Base-by-base conservation (phyloP, 2,329 filamentous ascomycete genomes). In the Byssoonygena ceratinophila region DNA sequence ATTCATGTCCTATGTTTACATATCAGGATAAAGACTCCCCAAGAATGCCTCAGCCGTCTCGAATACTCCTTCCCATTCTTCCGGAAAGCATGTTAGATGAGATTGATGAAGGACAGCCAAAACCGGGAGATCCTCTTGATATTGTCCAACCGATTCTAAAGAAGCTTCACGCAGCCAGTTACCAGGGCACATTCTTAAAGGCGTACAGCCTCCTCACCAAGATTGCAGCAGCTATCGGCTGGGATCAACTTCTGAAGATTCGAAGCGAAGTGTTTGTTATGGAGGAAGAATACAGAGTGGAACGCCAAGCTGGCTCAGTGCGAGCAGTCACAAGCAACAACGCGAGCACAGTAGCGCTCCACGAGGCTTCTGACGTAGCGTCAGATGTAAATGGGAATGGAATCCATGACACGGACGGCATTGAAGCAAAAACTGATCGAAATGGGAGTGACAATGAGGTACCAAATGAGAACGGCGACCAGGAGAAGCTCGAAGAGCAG, bases 1-100 rank as follows among this genome's bases (percentile, higher is more conserved):
- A 98, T 71, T 98, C 92, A 16, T 98, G 92, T 68, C 92, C 92
- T 7, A 98, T 98, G 92, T 98, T 98, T 69, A 98, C 92, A 5
- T 97, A 98, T 68, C 92, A 97, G 69, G 92, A 98, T 70, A 97
- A 96, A 69, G 92, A 98, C 66, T 85, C 89, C 4, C 92, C 92
- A 2, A 73, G 92, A 55, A 91, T 97, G 85, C 92, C 92, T 1
- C 89, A 95, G 64, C 90, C 92, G 0, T 84, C 85, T 61, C 86
- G 89, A 52, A 85, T 97, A 39, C 82, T 86, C 60, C 78, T 98
- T 12, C 92, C 92, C 0, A 86, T 91, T 14, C 77, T 97, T 49
- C 79, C 85, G 0, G 92, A 97, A 68, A 94, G 87, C 16, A 81
- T 90, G 54, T 80, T 96, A 51, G 92, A 98, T 61, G 92, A 98